Percentiles rank a stretch among this genome's conserved stretches.
Evolutionary conservation across 1,284 basidiomycete genomes (phyloP).

Genomic region (Cystobasidium sp.): DNA sequence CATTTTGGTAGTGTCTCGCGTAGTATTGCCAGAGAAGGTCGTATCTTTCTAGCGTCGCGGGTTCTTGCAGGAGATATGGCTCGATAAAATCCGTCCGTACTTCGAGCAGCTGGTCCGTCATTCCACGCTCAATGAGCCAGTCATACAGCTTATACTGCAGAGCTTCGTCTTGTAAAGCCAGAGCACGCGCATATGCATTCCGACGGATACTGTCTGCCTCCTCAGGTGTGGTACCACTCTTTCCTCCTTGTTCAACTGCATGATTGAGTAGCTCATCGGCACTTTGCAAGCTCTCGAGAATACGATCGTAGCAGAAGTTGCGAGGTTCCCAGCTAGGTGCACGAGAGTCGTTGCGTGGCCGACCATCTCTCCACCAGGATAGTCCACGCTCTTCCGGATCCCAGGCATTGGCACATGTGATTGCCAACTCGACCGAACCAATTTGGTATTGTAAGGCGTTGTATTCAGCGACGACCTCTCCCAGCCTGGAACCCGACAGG

Average conservation of each 20-base stretch:
- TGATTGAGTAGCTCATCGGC: constrained; percentile 68
- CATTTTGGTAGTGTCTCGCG: constrained; percentile 82
- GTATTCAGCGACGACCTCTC: constrained; percentile 84
- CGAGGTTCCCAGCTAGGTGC: constrained; percentile 67
- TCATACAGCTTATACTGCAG: constrained; percentile 95
- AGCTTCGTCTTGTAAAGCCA: constrained; percentile 82
- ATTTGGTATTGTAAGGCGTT: constrained; percentile 57
- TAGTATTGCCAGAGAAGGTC: constrained; percentile 97
- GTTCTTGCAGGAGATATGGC: constrained; percentile 79
- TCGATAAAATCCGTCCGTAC: constrained; percentile 69
- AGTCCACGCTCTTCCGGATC: constrained; percentile 78
- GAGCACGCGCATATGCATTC: constrained; percentile 79
- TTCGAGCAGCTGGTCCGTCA: constrained; percentile 87
- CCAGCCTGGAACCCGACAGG: constrained; percentile 79
- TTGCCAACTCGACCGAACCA: constrained; percentile 79
- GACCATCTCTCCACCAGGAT: constrained; percentile 75
- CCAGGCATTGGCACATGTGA: constrained; percentile 78
- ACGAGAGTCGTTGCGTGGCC: constrained; percentile 67
- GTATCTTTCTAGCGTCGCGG: constrained; percentile 77
- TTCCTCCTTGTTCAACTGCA: constrained; percentile 50
- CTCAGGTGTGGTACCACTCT: constrained; percentile 53
- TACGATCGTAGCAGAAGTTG: constrained; percentile 76
- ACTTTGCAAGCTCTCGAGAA: constrained; percentile 76
- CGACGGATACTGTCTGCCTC: constrained; percentile 70
- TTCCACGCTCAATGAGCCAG: constrained; percentile 79